phyloP scores from a whole-genome alignment of 2,329 filamentous ascomycete species.

The Alternaria solani region DNA sequence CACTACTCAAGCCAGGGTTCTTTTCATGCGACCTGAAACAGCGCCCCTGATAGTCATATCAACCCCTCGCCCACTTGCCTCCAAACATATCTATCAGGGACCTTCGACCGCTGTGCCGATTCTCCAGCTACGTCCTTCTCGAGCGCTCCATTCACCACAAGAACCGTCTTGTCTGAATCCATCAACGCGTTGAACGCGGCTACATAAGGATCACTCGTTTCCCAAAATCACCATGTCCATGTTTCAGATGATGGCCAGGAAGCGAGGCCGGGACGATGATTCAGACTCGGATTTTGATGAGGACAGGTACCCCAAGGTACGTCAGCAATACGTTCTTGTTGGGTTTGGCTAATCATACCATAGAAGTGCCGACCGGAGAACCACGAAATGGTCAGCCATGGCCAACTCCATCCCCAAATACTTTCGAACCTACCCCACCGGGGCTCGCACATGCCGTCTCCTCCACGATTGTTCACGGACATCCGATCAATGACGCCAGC shows the following conservation, averaged over 20 bases:
- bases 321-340: conserved; percentile 9
- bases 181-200: conserved; percentile 32
- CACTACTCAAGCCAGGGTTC: conserved; percentile 21
- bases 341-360: conserved; percentile 18
- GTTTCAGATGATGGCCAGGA: conserved; percentile 40
- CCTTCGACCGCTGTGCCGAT: conserved; percentile 22
- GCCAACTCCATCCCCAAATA: conserved; percentile 27
- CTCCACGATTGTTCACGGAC: conserved; percentile 35
- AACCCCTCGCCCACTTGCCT: conserved; percentile 34
- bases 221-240: conserved; percentile 38
- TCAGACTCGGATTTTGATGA: conserved; percentile 45
- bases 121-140: conserved; percentile 23
- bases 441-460: conserved; percentile 38
- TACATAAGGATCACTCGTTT: conserved; percentile 4
- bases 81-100: conserved; percentile 41
- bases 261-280: conserved; percentile 47
- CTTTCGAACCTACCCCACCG: conserved; percentile 31
- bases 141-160: conserved; percentile 17
- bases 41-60: conserved; percentile 41
- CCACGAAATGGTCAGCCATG: conserved; percentile 29
- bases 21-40: conserved; percentile 46
- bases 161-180: conserved; percentile 22
- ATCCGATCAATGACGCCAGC: conserved; percentile 42
- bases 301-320: conserved; percentile 42
- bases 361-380: conserved; percentile 45